Conservation (phyloP, 805 yeast species). For the Candida tammaniensis region DNA sequence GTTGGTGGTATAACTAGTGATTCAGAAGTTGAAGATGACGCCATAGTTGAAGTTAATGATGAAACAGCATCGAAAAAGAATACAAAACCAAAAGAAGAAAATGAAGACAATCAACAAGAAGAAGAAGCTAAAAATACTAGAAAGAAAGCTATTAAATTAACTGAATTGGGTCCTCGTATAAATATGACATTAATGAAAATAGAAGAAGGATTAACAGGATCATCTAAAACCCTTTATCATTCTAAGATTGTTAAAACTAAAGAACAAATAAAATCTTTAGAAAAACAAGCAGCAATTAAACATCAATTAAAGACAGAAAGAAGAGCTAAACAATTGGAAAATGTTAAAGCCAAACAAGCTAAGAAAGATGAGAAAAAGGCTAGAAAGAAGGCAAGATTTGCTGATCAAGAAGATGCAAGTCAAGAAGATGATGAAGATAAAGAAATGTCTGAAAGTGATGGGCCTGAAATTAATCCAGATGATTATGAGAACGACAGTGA, state of each 20-base stretch:
- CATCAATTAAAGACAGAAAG: conserved; percentile 66
- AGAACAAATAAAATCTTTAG: conserved; percentile 58
- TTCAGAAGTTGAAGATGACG: conserved; percentile 92
- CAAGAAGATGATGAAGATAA: conserved; percentile 20
- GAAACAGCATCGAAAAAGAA: conserved; percentile 20
- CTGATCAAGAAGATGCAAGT: conserved; percentile 60
- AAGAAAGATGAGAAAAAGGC: no score
- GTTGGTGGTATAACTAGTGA: conserved; percentile 84
- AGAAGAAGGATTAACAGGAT: conserved; percentile 82
- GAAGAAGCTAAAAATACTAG: conserved; percentile 22
- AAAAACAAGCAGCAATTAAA: conserved; percentile 62
- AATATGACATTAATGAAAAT: conserved; percentile 74
- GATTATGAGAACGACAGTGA: conserved; percentile 53
- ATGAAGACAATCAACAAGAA: conserved; percentile 18
- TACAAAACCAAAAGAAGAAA: conserved; percentile 16
- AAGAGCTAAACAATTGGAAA: conserved; percentile 73
- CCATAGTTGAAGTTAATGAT: conserved; percentile 58
- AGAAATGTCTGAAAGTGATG: conserved; percentile 19
- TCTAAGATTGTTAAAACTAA: conserved; percentile 61
- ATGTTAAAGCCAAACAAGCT: conserved; percentile 71
- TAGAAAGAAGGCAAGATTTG: conserved; percentile 35
- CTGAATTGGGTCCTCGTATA: conserved; percentile 91
- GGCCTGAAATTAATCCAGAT: conserved; percentile 33
- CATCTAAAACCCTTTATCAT: conserved; percentile 87
- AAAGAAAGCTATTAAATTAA: conserved; percentile 85